Percentiles rank a stretch among this genome's conserved stretches.
phyloP scores from a whole-genome alignment of 179 eudicot species.

The Drosera spatulata region DNA sequence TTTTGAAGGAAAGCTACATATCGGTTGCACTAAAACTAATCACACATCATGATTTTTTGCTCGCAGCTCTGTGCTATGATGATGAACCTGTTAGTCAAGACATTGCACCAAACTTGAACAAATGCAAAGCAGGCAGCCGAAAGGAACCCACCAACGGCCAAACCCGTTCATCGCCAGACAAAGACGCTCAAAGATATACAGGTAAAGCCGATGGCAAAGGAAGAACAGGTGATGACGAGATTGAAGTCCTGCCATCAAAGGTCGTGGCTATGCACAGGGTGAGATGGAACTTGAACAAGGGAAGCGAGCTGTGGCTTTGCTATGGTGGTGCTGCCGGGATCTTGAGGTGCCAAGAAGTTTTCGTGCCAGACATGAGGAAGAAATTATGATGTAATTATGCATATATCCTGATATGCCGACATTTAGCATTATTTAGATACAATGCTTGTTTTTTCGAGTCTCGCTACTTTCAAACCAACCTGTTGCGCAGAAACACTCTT shows the following conservation, averaged over 20 bases:
- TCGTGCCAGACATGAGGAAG: slow-evolving; percentile 17
- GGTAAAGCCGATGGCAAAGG: slow-evolving; percentile 3
- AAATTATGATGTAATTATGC: slow-evolving; percentile 3
- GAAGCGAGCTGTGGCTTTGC: slow-evolving; percentile 86
- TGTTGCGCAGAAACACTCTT: too few relatives aligned
- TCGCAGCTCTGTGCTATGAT: slow-evolving; percentile 31
- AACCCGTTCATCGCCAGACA: slow-evolving; percentile 7
- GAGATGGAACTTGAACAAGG: slow-evolving; percentile 92
- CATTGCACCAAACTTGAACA: slow-evolving; percentile 7
- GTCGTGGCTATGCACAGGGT: slow-evolving; percentile 63
- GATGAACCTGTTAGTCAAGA: slow-evolving; percentile 26
- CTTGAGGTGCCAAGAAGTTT: slow-evolving; percentile 65
- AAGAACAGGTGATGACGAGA: slow-evolving; percentile 2
- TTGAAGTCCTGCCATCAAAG: slow-evolving; percentile 52
- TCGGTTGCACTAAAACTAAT: too few relatives aligned
- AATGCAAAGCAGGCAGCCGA: slow-evolving; percentile 9
- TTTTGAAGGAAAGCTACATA: neutral
- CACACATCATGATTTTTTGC: neutral
- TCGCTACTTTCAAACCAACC: too few relatives aligned
- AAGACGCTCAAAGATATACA: slow-evolving; percentile 9
- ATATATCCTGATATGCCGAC: too few relatives aligned
- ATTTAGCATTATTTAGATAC: too few relatives aligned
- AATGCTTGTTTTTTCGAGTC: too few relatives aligned
- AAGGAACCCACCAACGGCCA: slow-evolving; percentile 8
- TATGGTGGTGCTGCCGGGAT: slow-evolving; percentile 91